phyloP scores from a whole-genome alignment of 345 rosid genomes.

The Melastoma malabathricum region DNA sequence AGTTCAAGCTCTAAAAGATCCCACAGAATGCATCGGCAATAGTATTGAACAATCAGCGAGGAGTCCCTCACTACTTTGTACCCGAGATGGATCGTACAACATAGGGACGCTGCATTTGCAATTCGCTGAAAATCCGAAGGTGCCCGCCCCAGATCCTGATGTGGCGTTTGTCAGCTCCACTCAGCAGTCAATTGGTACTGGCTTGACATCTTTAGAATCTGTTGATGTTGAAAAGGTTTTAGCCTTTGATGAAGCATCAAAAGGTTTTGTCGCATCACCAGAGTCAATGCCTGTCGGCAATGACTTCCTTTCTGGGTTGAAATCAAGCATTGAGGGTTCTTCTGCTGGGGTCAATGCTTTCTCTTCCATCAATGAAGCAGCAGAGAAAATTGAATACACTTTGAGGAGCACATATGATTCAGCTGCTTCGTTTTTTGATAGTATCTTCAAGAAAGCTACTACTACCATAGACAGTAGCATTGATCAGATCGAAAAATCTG shows the following conservation, averaged over 20 bases:
- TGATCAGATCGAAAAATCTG: slow-evolving; percentile 46
- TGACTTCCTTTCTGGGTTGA: slow-evolving; percentile 23
- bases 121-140: slow-evolving; percentile 29
- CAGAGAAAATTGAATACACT: slow-evolving; percentile 39
- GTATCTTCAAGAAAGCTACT: slow-evolving; percentile 43
- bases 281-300: slow-evolving; percentile 22
- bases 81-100: slow-evolving; percentile 10
- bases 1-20: slow-evolving; percentile 38
- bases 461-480: slow-evolving; percentile 37
- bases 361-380: slow-evolving; percentile 31
- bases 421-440: slow-evolving; percentile 38
- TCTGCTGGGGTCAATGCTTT: slow-evolving; percentile 23
- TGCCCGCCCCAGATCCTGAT: slow-evolving; percentile 28
- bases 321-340: slow-evolving; percentile 39
- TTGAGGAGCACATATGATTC: slow-evolving; percentile 46
- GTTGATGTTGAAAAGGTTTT: slow-evolving; percentile 29
- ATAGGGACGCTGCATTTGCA: slow-evolving; percentile 20
- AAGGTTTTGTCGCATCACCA: slow-evolving; percentile 21
- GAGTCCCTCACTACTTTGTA: slow-evolving; percentile 21
- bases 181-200: slow-evolving; percentile 24
- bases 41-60: slow-evolving; percentile 17
- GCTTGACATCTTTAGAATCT: slow-evolving; percentile 15
- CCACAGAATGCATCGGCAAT: slow-evolving; percentile 23
- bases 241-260: slow-evolving; percentile 18
- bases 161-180: slow-evolving; percentile 18